Evolutionary conservation across 192 early-diverging fungal species (phyloP).

Genomic region (Lunasporangiospora selenospora): DNA sequence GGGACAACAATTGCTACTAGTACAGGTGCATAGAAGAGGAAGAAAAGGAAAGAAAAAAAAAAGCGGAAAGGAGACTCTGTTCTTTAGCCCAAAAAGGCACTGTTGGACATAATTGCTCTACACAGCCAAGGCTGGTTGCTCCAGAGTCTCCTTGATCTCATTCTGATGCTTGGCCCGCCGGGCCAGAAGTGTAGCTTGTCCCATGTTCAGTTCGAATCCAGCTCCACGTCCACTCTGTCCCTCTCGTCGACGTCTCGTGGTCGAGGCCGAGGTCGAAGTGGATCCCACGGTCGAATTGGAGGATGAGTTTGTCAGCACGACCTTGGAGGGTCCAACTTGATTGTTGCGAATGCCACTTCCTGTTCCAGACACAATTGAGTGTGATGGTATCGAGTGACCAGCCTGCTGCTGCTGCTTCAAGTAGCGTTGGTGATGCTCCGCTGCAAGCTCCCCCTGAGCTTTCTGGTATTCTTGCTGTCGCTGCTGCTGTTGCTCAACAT

Average conservation of each 20-base stretch:
- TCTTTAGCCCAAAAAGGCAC: too few species aligned
- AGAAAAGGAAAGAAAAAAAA: too few species aligned
- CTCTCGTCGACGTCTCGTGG: constrained; percentile 15
- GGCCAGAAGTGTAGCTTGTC: constrained; percentile 51
- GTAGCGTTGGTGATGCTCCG: constrained; percentile 41
- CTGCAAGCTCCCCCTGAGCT: constrained; percentile 33
- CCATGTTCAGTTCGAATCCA: constrained; percentile 52
- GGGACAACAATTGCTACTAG: too few species aligned
- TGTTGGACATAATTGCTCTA: too few species aligned
- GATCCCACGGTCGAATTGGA: background rate
- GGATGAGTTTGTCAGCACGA: background rate
- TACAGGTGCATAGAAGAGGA: too few species aligned
- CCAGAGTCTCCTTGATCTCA: background rate
- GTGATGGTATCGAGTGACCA: constrained; percentile 41
- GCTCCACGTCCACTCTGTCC: too few species aligned
- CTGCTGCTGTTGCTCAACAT: constrained; percentile 23
- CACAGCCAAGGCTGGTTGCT: background rate
- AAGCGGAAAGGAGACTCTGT: too few species aligned
- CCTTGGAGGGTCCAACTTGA: background rate
- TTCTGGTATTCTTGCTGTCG: constrained; percentile 48
- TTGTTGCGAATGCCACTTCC: background rate
- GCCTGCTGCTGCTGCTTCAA: constrained; percentile 30
- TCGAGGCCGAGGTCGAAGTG: background rate
- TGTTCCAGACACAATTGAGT: constrained; percentile 8
- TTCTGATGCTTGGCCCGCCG: constrained; percentile 34